Conservation (phyloP, 768 basidiomycete genomes). For the Trametes coccinea region DNA sequence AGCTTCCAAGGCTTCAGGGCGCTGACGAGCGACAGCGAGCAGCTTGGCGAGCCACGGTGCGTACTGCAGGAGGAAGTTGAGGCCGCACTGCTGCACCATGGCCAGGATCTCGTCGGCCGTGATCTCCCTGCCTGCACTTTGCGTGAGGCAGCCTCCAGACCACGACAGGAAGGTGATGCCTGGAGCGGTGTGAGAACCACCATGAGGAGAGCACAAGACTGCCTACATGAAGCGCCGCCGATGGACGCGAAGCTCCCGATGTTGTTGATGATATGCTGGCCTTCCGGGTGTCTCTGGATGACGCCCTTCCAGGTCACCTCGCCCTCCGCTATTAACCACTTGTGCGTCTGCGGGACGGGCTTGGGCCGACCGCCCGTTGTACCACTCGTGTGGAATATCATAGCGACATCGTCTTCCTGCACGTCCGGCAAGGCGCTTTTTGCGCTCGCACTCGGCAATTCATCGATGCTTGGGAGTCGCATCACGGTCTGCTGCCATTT, state of each 20-base stretch:
- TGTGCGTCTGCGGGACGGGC: conserved; percentile 28
- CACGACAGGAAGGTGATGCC: conserved; percentile 12
- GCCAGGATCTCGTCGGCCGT: conserved; percentile 20
- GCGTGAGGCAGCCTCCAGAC: conserved; percentile 17
- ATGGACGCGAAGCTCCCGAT: conserved; percentile 24
- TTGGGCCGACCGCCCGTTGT: conserved; percentile 32
- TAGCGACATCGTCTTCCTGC: conserved; percentile 22
- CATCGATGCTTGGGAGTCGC: not conserved
- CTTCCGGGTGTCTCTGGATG: conserved; percentile 13
- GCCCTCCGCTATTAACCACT: conserved; percentile 16
- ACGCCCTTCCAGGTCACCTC: conserved; percentile 16
- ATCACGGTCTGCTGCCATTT: conserved; percentile 3
- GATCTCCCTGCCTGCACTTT: conserved; percentile 21
- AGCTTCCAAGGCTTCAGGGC: conserved; percentile 14
- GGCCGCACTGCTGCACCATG: conserved; percentile 21
- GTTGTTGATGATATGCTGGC: conserved; percentile 21
- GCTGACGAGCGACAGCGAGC: conserved; percentile 14
- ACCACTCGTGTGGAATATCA: conserved; percentile 34
- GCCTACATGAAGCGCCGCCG: conserved; percentile 16
- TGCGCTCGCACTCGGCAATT: not conserved
- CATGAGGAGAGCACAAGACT: not conserved
- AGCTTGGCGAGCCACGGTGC: conserved; percentile 25
- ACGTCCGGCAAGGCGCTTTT: not conserved
- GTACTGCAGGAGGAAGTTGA: conserved; percentile 23
- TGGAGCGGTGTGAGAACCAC: conserved; percentile 4